These are phyloP conservation scores for Blastomyces parvus DNA, from an alignment of 2,329 filamentous ascomycete genomes.

Conservation along the genomic window DNA sequence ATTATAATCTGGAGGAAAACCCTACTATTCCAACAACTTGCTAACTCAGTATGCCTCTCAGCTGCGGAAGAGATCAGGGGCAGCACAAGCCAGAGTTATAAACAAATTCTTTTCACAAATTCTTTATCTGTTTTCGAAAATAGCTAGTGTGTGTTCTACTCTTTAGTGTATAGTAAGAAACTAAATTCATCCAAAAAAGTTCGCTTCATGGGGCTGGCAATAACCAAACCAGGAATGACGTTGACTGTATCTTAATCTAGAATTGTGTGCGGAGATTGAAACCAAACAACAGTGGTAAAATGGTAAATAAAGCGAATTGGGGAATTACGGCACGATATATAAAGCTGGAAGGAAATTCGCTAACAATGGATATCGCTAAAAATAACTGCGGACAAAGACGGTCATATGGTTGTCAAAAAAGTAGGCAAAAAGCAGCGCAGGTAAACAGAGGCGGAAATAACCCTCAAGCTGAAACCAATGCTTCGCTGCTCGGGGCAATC, in stretches of 20 bases:
- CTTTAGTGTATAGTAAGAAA: not conserved
- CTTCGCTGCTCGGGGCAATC: not conserved
- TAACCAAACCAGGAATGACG: not conserved
- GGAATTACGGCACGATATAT: not conserved
- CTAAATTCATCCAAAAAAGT: not conserved
- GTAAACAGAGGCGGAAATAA: not conserved
- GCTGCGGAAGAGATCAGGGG: too few relatives aligned
- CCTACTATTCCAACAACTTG: too few relatives aligned
- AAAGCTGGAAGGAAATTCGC: not conserved
- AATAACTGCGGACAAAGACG: not conserved
- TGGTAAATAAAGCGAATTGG: not conserved
- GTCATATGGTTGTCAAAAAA: not conserved
- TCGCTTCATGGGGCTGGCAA: not conserved
- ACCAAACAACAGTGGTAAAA: not conserved
- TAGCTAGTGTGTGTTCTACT: too few relatives aligned
- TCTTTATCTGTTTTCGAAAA: too few relatives aligned
- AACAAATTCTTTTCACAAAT: too few relatives aligned
- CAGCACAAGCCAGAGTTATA: too few relatives aligned
- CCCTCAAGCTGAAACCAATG: not conserved
- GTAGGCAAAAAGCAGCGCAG: not conserved
- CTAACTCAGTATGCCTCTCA: too few relatives aligned
- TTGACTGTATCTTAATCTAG: not conserved
- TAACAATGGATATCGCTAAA: conserved; percentile 1
- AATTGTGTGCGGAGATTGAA: not conserved
- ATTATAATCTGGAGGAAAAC: too few relatives aligned